phyloP scores from a whole-genome alignment of 2,329 filamentous ascomycete species.

The Calonectria fujianensis region DNA sequence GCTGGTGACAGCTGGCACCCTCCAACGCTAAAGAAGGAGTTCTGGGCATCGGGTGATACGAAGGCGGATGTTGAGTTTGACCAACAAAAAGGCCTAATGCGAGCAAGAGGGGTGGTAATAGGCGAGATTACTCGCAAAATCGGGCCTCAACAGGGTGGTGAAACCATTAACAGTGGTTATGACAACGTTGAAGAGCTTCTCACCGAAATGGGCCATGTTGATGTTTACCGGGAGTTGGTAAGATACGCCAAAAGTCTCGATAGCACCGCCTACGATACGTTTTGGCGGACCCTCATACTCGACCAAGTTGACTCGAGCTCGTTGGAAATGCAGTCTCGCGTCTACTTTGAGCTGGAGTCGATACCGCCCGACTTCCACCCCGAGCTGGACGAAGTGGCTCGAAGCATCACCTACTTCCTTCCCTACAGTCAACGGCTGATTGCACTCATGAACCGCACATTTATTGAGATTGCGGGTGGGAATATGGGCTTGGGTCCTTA shows the following conservation, averaged over 20 bases:
- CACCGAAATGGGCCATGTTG: neutral
- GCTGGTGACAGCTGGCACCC: neutral
- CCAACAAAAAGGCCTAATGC: neutral
- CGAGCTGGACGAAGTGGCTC: neutral
- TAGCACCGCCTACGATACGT: neutral
- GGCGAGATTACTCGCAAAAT: neutral
- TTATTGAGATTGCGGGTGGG: neutral
- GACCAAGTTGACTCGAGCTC: neutral
- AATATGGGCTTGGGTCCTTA: neutral
- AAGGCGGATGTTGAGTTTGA: neutral
- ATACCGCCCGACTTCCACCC: conserved; percentile 1
- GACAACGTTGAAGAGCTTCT: neutral
- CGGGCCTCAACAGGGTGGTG: conserved; percentile 1
- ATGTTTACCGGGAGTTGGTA: neutral
- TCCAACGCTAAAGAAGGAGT: neutral
- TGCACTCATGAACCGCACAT: neutral
- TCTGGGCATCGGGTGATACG: neutral
- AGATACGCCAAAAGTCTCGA: neutral
- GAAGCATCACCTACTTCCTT: conserved; percentile 4
- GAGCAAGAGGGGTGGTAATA: neutral
- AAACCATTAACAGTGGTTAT: neutral
- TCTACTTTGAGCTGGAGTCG: conserved; percentile 6
- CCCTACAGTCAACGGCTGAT: neutral
- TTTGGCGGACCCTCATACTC: conserved; percentile 1
- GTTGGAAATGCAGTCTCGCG: conserved; percentile 9